Base-by-base conservation (phyloP, 345 rosid species). In the Camelina laxa region DNA sequence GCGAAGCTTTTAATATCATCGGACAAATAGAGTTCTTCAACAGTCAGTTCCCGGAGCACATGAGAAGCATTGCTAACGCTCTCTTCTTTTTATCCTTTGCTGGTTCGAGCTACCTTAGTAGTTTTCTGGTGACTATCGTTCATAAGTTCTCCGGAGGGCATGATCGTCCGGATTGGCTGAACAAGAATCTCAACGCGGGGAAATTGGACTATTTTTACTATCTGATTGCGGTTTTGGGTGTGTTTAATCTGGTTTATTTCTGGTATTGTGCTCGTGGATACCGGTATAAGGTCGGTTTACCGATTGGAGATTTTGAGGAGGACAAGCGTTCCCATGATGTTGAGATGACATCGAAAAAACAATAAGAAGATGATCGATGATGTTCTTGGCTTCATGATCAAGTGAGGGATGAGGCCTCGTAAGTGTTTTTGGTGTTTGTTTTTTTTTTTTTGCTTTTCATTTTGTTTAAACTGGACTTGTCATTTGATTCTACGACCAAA, bases 171-270 rank as follows among this genome's bases (percentile, higher is more conserved):
- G 87, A 92, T 61, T 92, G 98, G 98, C 91, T 92, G 4, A 83
- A 87, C 72, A 49, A 85, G 53, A 79, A 89, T 62, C 67, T 92
- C 67, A 90, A 93, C 81, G 78, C 78, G 69, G 98, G 97, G 8
- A 90, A 83, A 66, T 69, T 90, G 82, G 97, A 93, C 83, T 87
- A 89, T 59, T 93, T 93, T 64, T 93, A 93, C 74, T 90, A 93
- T 90, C 22, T 93, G 75, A 76, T 93, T 36, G 89, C 97, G 1
- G 65, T 70, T 50, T 38, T 90, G 74, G 93, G 89, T 67, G 84
- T 79, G 7, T n/a, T 85, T 30, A 93, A 91, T 79, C 80, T 93
- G 65, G 45, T 84, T 56, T 93, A 90, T 38, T 93, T 89, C 67
- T 24, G 85, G 45, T 38, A 67, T 22, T 93, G 98, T 69, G 95